Evolutionary conservation across 78 protist genomes (phyloP).

Genomic region (Isochrysis galbana): DNA sequence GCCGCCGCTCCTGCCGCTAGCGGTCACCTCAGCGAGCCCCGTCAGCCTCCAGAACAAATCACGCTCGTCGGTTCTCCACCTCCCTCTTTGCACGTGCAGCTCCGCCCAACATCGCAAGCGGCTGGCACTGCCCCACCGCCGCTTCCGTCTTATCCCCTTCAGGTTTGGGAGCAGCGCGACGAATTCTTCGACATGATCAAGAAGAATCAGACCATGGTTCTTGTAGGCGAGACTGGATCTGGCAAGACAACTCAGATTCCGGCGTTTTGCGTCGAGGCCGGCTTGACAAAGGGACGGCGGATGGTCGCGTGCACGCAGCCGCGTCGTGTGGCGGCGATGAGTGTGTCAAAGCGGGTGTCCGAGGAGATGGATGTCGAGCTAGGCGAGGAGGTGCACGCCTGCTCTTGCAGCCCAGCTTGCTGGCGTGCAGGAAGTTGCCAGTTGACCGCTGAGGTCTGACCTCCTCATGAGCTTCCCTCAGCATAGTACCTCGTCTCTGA

Average conservation of each 20-base stretch:
- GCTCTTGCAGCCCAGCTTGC: too few relatives aligned
- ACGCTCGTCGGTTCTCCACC: too few relatives aligned
- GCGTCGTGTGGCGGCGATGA: constrained; percentile 96
- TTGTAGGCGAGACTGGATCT: constrained; percentile 99
- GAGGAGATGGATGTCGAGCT: constrained; percentile 97
- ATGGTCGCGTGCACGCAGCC: constrained; percentile 98
- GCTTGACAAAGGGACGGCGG: constrained; percentile 5
- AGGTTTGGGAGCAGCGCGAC: constrained; percentile 79
- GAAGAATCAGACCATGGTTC: constrained; percentile 78
- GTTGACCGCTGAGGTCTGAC: too few relatives aligned
- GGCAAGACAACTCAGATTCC: constrained; percentile 97
- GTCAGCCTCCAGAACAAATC: too few relatives aligned
- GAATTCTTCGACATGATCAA: constrained; percentile 61
- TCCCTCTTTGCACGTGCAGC: too few relatives aligned
- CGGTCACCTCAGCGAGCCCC: too few relatives aligned
- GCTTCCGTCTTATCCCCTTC: too few relatives aligned
- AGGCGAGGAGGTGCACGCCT: constrained; percentile 75
- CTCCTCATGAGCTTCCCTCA: too few relatives aligned
- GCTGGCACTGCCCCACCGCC: constrained; percentile 64
- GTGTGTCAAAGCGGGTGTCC: constrained; percentile 86
- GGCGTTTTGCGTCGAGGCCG: constrained; percentile 57
- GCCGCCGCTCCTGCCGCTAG: too few relatives aligned
- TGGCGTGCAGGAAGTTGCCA: too few relatives aligned
- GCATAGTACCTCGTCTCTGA: too few relatives aligned
- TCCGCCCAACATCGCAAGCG: too few relatives aligned